A percentile compares a stretch with the other conserved stretches of the same genome.
Conservation (phyloP, 805 yeast species). For the Cyberlindnera americana region DNA sequence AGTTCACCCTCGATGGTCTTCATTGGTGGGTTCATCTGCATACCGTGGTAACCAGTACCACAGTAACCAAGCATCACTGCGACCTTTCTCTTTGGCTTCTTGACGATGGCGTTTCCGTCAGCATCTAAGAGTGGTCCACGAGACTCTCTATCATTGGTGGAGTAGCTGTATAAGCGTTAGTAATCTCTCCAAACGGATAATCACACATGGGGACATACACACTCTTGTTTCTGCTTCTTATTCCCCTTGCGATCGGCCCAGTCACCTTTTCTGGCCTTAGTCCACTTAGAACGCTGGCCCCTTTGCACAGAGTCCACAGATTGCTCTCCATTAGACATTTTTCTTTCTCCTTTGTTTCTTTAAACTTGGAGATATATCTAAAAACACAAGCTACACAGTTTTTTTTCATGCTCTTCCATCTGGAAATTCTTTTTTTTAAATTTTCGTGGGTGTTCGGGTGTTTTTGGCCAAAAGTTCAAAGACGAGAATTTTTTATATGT, state of each 20-base stretch:
- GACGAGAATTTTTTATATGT: too few relatives aligned
- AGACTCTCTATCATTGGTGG: slow-evolving; percentile 20
- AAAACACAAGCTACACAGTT: too few relatives aligned
- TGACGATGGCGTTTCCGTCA: slow-evolving; percentile 57
- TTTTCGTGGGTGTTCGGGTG: slow-evolving; percentile 12
- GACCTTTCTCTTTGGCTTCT: slow-evolving; percentile 84
- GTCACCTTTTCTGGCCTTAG: slow-evolving; percentile 28
- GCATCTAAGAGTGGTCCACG: slow-evolving; percentile 44
- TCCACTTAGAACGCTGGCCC: slow-evolving; percentile 37
- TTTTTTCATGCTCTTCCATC: too few relatives aligned
- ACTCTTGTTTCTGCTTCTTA: slow-evolving; percentile 25
- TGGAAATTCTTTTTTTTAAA: too few relatives aligned
- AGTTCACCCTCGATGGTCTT: slow-evolving; percentile 89
- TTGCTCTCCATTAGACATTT: slow-evolving; percentile 30
- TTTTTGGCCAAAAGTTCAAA: background rate
- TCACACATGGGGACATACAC: slow-evolving; percentile 22
- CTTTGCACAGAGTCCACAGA: slow-evolving; percentile 40
- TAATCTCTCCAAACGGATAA: background rate
- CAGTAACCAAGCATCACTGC: slow-evolving; percentile 92
- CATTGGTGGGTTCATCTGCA: slow-evolving; percentile 88
- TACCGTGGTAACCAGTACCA: slow-evolving; percentile 95
- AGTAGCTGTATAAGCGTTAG: slow-evolving; percentile 14
- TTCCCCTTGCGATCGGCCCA: slow-evolving; percentile 13
- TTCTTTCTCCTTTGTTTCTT: background rate
- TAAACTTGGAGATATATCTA: background rate